Conservation (phyloP, 495 filamentous ascomycete species). For the Lasiosphaeria hispida region DNA sequence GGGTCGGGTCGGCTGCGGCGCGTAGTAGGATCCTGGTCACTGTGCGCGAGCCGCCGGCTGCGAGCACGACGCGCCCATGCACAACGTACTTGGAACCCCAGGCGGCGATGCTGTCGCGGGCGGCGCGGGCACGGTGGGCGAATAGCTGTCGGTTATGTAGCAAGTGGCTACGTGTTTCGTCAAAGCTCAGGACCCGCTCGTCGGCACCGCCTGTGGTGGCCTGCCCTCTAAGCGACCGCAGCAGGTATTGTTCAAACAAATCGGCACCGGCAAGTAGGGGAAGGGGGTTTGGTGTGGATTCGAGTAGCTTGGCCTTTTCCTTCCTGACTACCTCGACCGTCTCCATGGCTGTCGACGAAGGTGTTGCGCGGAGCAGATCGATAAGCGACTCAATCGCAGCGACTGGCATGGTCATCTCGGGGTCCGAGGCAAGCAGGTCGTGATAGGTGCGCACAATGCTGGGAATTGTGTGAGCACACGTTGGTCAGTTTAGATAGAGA, state of each 20-base stretch:
- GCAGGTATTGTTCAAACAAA: slow-evolving; percentile 90
- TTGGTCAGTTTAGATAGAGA: background rate
- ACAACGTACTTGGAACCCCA: slow-evolving; percentile 74
- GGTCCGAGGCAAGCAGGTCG: slow-evolving; percentile 57
- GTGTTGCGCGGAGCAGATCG: slow-evolving; percentile 70
- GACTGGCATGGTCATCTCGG: slow-evolving; percentile 89
- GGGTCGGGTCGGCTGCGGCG: slow-evolving; percentile 58
- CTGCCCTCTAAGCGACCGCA: slow-evolving; percentile 53
- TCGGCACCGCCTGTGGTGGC: slow-evolving; percentile 43
- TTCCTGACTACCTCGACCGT: slow-evolving; percentile 79
- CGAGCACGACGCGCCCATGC: slow-evolving; percentile 75
- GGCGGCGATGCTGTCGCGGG: slow-evolving; percentile 74
- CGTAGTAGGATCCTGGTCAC: slow-evolving; percentile 71
- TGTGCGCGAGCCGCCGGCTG: slow-evolving; percentile 82
- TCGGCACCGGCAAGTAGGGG: slow-evolving; percentile 91
- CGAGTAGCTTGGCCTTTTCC: slow-evolving; percentile 64
- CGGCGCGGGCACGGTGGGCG: slow-evolving; percentile 80
- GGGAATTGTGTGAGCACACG: background rate
- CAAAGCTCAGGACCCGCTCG: slow-evolving; percentile 64
- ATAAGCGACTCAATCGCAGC: slow-evolving; percentile 94
- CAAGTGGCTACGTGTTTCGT: slow-evolving; percentile 75
- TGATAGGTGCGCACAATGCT: slow-evolving; percentile 57
- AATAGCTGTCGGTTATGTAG: slow-evolving; percentile 81
- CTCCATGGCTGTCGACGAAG: slow-evolving; percentile 84
- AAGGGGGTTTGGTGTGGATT: slow-evolving; percentile 78